Evolutionary conservation across 164 flowering plant species (phyloP), one percentile per base, ranked within the genome.

Genomic region (Stephania cephalantha): DNA sequence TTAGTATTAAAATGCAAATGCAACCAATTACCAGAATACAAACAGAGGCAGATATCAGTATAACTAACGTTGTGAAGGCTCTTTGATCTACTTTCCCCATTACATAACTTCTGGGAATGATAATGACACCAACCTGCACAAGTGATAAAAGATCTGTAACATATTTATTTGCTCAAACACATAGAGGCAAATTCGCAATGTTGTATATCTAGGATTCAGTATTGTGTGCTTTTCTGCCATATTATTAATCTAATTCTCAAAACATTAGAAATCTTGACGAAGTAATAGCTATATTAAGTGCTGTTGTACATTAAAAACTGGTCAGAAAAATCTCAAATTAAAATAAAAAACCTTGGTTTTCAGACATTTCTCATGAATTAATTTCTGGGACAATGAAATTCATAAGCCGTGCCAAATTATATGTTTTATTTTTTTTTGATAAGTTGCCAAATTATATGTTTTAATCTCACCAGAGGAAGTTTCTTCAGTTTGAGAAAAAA

Each of bases 31-130:
- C 77, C 31, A 95, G 84, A 71, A 92, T 93, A 75, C 98, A 91
- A 55, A 91, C 72, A 29, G 99, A 95, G 73, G 96, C 99, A 52
- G 98, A 91, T 76, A 95, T 91, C 77, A 95, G 81, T 79, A 92
- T 90, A 20, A 93, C 82, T 86, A 93, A 78, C 12, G 97, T 91
- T 75, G 89, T 91, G 67, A 87, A 80, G 72, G 93, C 95, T 80
- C 92, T 87, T 75, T 89, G 91, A 79, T 95, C 99, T 8, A 88
- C 94, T 78, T 91, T 90, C 42, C 99, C 99, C 99, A 95, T 91
- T 79, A 95, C 87, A 71, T 90, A 86, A 72, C 83, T 85, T 75
- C 99, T 85, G 63, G 99, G 99, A 66, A 95, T 87, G 78, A 95
- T 88, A 70, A 95, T 88, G 25, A 95, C 97, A 7, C 99, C 99